Percentiles rank a stretch among this genome's conserved stretches.
Conservation (phyloP, 2,329 filamentous ascomycete genomes). For the Fusarium zealandicum region DNA sequence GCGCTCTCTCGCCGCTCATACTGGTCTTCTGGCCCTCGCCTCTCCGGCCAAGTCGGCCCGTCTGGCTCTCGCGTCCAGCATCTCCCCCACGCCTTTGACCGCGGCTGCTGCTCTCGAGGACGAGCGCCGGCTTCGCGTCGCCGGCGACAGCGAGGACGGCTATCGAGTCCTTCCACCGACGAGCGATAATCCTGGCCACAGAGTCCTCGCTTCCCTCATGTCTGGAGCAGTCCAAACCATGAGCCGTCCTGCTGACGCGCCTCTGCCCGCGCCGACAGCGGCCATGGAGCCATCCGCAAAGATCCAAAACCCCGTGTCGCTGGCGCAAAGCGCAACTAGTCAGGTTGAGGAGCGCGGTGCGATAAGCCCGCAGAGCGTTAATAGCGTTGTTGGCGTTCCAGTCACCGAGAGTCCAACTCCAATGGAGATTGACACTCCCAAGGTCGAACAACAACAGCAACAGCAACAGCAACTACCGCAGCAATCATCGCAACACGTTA, state of each 20-base stretch:
- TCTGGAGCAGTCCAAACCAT: constrained; percentile 60
- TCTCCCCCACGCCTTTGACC: constrained; percentile 57
- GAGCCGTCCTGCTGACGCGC: constrained; percentile 63
- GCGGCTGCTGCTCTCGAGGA: constrained; percentile 63
- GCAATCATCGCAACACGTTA: constrained; percentile 49
- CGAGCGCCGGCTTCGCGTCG: constrained; percentile 57
- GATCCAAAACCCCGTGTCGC: constrained; percentile 44
- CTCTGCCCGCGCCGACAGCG: constrained; percentile 53
- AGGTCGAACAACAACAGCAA: constrained; percentile 23
- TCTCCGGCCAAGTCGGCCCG: constrained; percentile 64
- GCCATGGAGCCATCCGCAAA: constrained; percentile 53
- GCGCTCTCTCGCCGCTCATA: constrained; percentile 40
- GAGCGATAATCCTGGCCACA: constrained; percentile 63
- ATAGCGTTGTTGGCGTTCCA: constrained; percentile 52
- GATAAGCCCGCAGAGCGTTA: constrained; percentile 54
- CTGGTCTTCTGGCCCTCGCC: constrained; percentile 48
- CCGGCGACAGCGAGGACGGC: constrained; percentile 48
- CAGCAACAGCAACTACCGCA: constrained; percentile 41
- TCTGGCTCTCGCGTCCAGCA: constrained; percentile 53
- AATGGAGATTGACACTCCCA: constrained; percentile 60
- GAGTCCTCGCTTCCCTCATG: constrained; percentile 61
- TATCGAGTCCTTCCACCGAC: constrained; percentile 52
- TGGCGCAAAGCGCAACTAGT: constrained; percentile 45
- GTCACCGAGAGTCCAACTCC: constrained; percentile 60
- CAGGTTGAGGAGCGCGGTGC: constrained; percentile 51